These are phyloP conservation scores for Aristolochia contorta DNA, from an alignment of 164 flowering plant genomes.

Conservation along the genomic window DNA sequence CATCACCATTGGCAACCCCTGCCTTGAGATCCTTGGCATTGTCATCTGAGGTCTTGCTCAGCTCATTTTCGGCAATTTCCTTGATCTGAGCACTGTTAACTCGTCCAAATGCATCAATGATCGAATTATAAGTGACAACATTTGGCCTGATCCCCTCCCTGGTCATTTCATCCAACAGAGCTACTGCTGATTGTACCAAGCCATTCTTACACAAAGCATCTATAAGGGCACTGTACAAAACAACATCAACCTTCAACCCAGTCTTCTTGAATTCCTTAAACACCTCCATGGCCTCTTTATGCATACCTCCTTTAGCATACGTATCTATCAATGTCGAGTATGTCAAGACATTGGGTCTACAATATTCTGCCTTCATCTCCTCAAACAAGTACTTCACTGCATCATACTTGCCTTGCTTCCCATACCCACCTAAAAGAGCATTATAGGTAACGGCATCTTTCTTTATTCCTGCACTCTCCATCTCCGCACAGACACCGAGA, in stretches of 20 bases:
- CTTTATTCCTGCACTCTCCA: constrained; percentile 67
- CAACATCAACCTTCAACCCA: constrained; percentile 94
- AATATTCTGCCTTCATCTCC: constrained; percentile 52
- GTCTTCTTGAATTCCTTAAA: constrained; percentile 67
- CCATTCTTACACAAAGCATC: constrained; percentile 94
- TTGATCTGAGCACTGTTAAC: constrained; percentile 22
- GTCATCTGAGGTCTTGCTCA: constrained; percentile 18
- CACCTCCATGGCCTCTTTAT: constrained; percentile 71
- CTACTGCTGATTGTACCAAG: constrained; percentile 64
- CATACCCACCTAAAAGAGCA: constrained; percentile 84
- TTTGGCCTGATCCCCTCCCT: constrained; percentile 82
- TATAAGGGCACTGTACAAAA: constrained; percentile 83
- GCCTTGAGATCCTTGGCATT: constrained; percentile 10
- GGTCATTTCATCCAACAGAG: constrained; percentile 86
- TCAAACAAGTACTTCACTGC: constrained; percentile 50
- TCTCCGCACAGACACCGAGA: constrained; percentile 59
- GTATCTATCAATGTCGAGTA: constrained; percentile 85
- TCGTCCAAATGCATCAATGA: constrained; percentile 90
- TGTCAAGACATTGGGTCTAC: constrained; percentile 70
- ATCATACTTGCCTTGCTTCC: constrained; percentile 71
- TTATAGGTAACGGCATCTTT: constrained; percentile 93
- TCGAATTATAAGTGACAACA: constrained; percentile 93
- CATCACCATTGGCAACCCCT: constrained; percentile 22
- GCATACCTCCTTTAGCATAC: constrained; percentile 75
- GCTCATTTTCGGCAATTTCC: constrained; percentile 14